phyloP scores from a whole-genome alignment of 345 rosid species.

The Dovyalis caffra region DNA sequence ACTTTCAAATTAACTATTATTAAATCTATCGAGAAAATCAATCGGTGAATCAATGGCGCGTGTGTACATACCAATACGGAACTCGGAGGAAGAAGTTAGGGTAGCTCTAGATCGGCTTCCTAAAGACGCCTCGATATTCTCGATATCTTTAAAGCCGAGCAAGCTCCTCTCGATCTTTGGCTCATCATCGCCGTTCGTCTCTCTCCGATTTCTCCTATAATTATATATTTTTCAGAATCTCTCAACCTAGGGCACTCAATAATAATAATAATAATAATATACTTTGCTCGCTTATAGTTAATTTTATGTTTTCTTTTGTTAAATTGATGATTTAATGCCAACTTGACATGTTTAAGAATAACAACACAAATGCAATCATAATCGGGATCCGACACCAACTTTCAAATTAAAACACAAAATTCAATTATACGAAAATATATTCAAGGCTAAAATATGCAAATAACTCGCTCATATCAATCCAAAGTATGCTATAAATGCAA shows the following conservation, averaged over 20 bases:
- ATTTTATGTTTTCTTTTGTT: background rate
- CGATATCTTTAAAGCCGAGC: constrained; percentile 98
- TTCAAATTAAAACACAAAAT: too few species aligned
- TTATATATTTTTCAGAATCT: background rate
- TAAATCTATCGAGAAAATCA: background rate
- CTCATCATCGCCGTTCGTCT: constrained; percentile 83
- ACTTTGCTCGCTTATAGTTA: too few species aligned
- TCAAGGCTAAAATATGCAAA: too few species aligned
- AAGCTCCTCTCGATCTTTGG: constrained; percentile 99
- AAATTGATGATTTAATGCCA: constrained; percentile 19
- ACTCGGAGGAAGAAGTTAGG: constrained; percentile 98
- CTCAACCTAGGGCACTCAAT: too few species aligned
- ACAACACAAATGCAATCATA: too few species aligned
- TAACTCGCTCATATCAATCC: too few species aligned
- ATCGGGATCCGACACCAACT: too few species aligned
- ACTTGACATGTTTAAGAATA: too few species aligned
- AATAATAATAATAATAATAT: background rate
- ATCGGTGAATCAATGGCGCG: constrained; percentile 86
- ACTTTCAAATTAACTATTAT: too few species aligned
- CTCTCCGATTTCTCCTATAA: background rate
- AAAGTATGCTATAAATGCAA: too few species aligned
- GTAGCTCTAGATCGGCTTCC: constrained; percentile 97
- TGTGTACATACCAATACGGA: constrained; percentile 94
- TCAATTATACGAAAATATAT: too few species aligned
- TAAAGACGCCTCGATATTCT: constrained; percentile 94